Conservation (phyloP, 2,329 filamentous ascomycete genomes). For the Monilinia fructigena region DNA sequence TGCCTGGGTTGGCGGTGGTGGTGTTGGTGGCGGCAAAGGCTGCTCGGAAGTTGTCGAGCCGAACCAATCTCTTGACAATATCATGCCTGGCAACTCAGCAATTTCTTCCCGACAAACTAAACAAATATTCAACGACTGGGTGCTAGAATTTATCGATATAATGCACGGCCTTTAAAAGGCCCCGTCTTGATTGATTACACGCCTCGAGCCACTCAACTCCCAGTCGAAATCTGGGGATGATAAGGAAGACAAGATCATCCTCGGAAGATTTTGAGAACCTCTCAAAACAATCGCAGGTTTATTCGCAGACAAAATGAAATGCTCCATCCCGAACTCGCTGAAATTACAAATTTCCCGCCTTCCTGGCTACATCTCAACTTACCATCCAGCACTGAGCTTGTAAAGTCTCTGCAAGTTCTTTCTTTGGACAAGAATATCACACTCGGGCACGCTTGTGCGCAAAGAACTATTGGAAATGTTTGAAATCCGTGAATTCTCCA, state of each 20-base stretch:
- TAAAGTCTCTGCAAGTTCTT: conserved; percentile 91
- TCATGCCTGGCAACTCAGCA: conserved; percentile 98
- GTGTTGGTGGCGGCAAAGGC: conserved; percentile 70
- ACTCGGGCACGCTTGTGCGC: conserved; percentile 78
- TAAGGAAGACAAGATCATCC: conserved; percentile 60
- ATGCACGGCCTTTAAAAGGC: conserved; percentile 88
- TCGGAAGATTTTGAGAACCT: conserved; percentile 81
- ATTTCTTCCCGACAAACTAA: conserved; percentile 81
- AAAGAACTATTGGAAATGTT: conserved; percentile 88
- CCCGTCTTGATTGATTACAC: conserved; percentile 50
- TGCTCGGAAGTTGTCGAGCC: conserved; percentile 75
- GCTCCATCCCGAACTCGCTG: conserved; percentile 81
- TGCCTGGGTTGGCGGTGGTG: no score
- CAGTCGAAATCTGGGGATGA: conserved; percentile 54
- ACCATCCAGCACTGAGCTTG: conserved; percentile 83
- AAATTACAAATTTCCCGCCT: conserved; percentile 82
- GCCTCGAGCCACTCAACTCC: conserved; percentile 58
- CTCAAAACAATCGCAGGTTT: conserved; percentile 85
- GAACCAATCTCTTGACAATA: conserved; percentile 82
- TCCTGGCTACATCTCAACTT: conserved; percentile 64
- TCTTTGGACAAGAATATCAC: conserved; percentile 87
- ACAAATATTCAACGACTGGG: conserved; percentile 84
- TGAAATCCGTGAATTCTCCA: conserved; percentile 90
- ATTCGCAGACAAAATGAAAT: conserved; percentile 84
- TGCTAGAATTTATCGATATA: conserved; percentile 89